A percentile compares a stretch with the other conserved stretches of the same genome.
Evolutionary conservation across 139 green algal genomes (phyloP).

Genomic region (Tetradesmus lagerheimii): DNA sequence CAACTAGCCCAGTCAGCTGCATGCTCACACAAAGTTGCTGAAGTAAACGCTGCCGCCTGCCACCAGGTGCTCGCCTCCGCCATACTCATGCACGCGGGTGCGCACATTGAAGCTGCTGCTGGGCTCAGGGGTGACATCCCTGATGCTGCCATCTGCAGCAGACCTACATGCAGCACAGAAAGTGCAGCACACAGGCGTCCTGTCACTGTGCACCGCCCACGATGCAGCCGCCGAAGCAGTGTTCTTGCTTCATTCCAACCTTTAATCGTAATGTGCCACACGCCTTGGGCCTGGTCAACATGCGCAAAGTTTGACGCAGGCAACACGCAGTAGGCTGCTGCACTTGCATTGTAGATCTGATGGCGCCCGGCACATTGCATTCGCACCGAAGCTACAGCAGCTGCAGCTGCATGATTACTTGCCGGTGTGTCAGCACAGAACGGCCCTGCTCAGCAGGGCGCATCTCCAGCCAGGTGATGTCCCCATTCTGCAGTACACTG

Average conservation of each 20-base stretch:
- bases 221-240: too few relatives aligned
- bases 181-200: background rate
- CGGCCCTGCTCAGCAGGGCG: constrained; percentile 73
- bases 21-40: constrained; percentile 75
- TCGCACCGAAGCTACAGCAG: background rate
- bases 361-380: too few relatives aligned
- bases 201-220: background rate
- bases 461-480: constrained; percentile 74
- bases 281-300: too few relatives aligned
- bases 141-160: background rate
- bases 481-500: constrained; percentile 51
- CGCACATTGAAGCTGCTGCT: constrained; percentile 76
- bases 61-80: constrained; percentile 68
- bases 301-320: too few relatives aligned
- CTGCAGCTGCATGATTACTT: background rate
- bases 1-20: background rate
- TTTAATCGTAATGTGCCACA: too few relatives aligned
- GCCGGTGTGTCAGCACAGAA: constrained; percentile 70
- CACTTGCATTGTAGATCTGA: too few relatives aligned
- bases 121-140: constrained; percentile 67
- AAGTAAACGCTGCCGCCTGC: constrained; percentile 63
- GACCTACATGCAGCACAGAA: background rate
- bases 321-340: too few relatives aligned
- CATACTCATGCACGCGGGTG: constrained; percentile 81
- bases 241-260: too few relatives aligned